Evolutionary conservation across 352 stramenopile genomes (phyloP), one percentile per base, ranked within the genome.

Genomic region (Achlya hypogyna): DNA sequence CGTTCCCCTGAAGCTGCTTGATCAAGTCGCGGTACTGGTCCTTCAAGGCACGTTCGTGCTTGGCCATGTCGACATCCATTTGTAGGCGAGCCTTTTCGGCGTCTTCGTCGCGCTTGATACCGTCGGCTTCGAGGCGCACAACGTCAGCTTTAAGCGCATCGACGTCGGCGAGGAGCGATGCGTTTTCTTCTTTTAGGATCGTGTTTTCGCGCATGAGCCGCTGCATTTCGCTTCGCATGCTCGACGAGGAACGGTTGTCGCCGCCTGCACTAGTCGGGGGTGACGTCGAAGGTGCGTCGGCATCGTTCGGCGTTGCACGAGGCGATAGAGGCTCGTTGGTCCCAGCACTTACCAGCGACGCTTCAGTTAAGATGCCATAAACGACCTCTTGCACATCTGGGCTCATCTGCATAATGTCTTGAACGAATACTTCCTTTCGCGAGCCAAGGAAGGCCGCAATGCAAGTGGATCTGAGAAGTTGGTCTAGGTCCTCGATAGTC

Each of bases 21-120:
- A 93, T 71, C 0, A 73, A 73, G 8, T 89, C 78, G 35, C 88
- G 78, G 60, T 81, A 83, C 25, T 75, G 62, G 2, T 72, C 72
- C 28, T 79, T 77, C 6, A 89, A 52, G 1, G 72, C 67, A 25
- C 79, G 67, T 31, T 91, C 82, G 59, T 79, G 83, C n/a, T 80
- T 77, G n/a, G 88, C 59, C 3, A 76, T 23, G 51, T 89, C 78
- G 22, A 79, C 69, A 18, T 84, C 76, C 0, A 74, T 34, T 35
- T 89, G 72, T 9, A 86, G 40, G 29, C 72, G 71, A 18, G 84
- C 42, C 10, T 75, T 65, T 34, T 78, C 53, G 6, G 89, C 63
- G 14, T 63, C 75, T 5, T 75, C 62, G 0, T 74, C 34, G 8
- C 86, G 51, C 18, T 58, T 69, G 10, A 60, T 29, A 9, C 79